Conservation (phyloP, 2,329 filamentous ascomycete genomes). For the Tolypocladium pustulatum region DNA sequence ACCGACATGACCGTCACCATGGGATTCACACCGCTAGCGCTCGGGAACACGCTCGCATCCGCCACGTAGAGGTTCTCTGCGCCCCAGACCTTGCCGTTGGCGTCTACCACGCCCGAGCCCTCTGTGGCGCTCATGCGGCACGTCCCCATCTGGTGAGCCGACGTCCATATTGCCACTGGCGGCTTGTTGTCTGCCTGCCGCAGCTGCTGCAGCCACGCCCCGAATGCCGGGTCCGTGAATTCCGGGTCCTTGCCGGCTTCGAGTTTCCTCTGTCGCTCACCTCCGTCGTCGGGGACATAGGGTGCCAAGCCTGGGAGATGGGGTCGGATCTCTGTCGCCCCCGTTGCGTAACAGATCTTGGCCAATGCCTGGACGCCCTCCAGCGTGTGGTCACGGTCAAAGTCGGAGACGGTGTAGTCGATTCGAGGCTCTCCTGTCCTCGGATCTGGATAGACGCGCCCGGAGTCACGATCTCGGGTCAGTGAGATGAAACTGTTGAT, state of each 20-base stretch:
- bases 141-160: slow-evolving; percentile 76
- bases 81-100: slow-evolving; percentile 53
- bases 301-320: slow-evolving; percentile 50
- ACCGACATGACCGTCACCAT: slow-evolving; percentile 72
- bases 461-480: slow-evolving; percentile 64
- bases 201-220: slow-evolving; percentile 46
- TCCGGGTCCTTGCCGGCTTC: slow-evolving; percentile 23
- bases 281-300: slow-evolving; percentile 36
- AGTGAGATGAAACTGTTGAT: slow-evolving; percentile 65
- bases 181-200: slow-evolving; percentile 36
- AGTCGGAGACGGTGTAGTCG: slow-evolving; percentile 58
- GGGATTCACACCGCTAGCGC: slow-evolving; percentile 69
- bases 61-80: slow-evolving; percentile 55
- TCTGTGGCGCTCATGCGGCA: slow-evolving; percentile 56
- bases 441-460: slow-evolving; percentile 64
- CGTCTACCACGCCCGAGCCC: slow-evolving; percentile 46
- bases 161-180: slow-evolving; percentile 45
- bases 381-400: slow-evolving; percentile 62
- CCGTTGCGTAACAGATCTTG: slow-evolving; percentile 68
- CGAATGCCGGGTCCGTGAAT: slow-evolving; percentile 49
- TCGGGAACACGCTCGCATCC: slow-evolving; percentile 67
- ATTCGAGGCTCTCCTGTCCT: slow-evolving; percentile 53
- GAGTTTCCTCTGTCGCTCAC: slow-evolving; percentile 10
- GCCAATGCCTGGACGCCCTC: slow-evolving; percentile 62
- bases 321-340: slow-evolving; percentile 70